Base-by-base conservation (phyloP, 371 early-diverging fungal genomes). In the Circinella umbellata region DNA sequence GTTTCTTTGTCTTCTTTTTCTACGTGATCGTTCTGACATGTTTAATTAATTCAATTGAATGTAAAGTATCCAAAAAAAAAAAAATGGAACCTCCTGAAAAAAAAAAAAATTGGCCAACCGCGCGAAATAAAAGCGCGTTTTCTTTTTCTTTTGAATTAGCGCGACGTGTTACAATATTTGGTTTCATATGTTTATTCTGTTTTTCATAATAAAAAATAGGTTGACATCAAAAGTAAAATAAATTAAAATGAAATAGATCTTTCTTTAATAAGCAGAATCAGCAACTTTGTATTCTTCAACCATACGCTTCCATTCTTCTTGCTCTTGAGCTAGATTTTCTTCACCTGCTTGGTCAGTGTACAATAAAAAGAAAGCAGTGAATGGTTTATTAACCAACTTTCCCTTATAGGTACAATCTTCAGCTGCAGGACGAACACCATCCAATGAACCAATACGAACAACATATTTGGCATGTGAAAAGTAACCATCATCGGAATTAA, bases 11-110 rank as follows among this genome's bases (percentile, higher is more conserved):
- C 75, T 80, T 75, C 82, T n/a, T 53, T 64, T 77, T 66, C 79
- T 79, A 77, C 85, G 80, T 60, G 78, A 73, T 67, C 85, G 80
- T 72, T 82, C 81, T 59, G 77, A 73, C 85, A 84, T 68, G n/a
- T 18, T 66, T 53, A 53, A 15, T 63, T 46, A 15, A 3, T 51
- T 51, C 15, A 51, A 51, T 4, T 51, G 14, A n/a, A 51, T 8
- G 51, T 51, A 5, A 51, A 5, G 6, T 42, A 42, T 3, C 3
- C 6, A 42, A 9, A 9, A 42, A 42, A 39, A 39, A 6, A 42
- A n/a, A n/a, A 51, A 27, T 27, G 27, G 27, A 27, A 27, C 27
- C 27, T 27, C 27, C 27, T 27, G 27, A 27, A 27, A 27, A 27
- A 27, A 27, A 27, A 27, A 27, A 27, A 27, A 47, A 47, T 47